Percentiles rank a stretch among this genome's conserved stretches.
Evolutionary conservation across 2,329 filamentous ascomycete genomes (phyloP).

Genomic region (Rasamsonia emersonii): DNA sequence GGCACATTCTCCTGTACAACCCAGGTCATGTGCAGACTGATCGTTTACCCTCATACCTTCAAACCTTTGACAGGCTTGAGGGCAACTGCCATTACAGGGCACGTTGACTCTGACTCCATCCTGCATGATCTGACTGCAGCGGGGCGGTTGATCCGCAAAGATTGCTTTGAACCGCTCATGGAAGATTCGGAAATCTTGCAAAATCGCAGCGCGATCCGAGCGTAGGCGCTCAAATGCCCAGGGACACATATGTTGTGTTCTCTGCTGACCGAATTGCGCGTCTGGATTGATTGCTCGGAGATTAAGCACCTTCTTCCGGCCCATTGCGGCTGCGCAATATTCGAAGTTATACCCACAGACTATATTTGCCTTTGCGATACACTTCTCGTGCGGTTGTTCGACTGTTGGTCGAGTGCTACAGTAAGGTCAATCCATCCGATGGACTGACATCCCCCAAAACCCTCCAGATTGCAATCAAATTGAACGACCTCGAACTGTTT

Average conservation of each 20-base stretch:
- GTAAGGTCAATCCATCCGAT: no score
- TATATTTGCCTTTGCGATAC: no score
- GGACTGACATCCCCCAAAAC: no score
- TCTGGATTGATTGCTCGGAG: no score
- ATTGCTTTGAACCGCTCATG: slow-evolving; percentile 5
- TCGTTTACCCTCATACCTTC: slow-evolving; percentile 8
- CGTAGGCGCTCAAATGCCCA: slow-evolving; percentile 16
- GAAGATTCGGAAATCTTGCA: slow-evolving; percentile 11
- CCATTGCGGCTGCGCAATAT: no score
- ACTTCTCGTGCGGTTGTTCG: no score
- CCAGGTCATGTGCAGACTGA: slow-evolving; percentile 11
- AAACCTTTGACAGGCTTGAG: slow-evolving; percentile 13
- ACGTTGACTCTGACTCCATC: neutral
- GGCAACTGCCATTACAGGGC: slow-evolving; percentile 10
- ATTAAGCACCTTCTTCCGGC: no score
- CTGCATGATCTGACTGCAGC: slow-evolving; percentile 7
- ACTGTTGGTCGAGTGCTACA: no score
- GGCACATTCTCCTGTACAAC: slow-evolving; percentile 8
- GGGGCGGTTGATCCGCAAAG: slow-evolving; percentile 9
- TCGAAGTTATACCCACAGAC: no score
- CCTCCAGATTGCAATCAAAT: no score
- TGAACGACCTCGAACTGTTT: no score
- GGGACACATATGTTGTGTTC: slow-evolving; percentile 11
- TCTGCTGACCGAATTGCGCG: no score
- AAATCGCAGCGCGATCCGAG: slow-evolving; percentile 7